phyloP scores from a whole-genome alignment of 2,329 filamentous ascomycete species.

The Penicillium oxalicum region DNA sequence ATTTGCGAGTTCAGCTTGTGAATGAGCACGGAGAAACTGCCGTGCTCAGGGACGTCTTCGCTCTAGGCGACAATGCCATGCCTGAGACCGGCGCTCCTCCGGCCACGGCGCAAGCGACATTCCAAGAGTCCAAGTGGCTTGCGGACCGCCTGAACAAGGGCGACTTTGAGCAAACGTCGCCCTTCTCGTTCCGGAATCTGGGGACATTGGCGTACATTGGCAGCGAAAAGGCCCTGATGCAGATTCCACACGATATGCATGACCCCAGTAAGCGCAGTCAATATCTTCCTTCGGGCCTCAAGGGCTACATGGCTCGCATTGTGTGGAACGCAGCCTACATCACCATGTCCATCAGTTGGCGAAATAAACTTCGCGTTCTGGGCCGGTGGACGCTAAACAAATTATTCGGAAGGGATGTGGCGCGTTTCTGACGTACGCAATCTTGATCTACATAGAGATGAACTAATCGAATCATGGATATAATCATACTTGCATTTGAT shows the following conservation, averaged over 20 bases:
- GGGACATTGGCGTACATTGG: conserved; percentile 57
- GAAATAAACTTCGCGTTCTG: conserved; percentile 38
- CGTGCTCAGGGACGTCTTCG: conserved; percentile 49
- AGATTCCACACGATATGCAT: conserved; percentile 36
- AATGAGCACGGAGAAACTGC: conserved; percentile 32
- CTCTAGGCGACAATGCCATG: conserved; percentile 53
- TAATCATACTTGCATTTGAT: too few species aligned
- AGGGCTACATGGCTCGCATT: conserved; percentile 37
- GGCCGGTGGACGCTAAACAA: conserved; percentile 41
- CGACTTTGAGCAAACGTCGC: conserved; percentile 29
- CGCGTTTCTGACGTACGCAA: conserved; percentile 29
- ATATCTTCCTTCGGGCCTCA: conserved; percentile 34
- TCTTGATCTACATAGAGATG: too few species aligned
- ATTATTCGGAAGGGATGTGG: conserved; percentile 41
- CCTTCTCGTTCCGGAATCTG: conserved; percentile 53
- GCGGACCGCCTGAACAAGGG: conserved; percentile 49
- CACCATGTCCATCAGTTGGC: conserved; percentile 44
- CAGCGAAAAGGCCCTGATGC: conserved; percentile 52
- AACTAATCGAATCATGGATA: too few species aligned
- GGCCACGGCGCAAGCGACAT: conserved; percentile 55
- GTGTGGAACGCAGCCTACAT: conserved; percentile 43
- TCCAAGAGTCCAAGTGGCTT: conserved; percentile 55
- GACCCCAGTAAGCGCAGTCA: conserved; percentile 16
- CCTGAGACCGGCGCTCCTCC: conserved; percentile 48
- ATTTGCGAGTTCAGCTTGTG: conserved; percentile 51